These are phyloP conservation scores for Leccinum olivaceopallidum DNA, from an alignment of 768 basidiomycete species.

Conservation along the genomic window DNA sequence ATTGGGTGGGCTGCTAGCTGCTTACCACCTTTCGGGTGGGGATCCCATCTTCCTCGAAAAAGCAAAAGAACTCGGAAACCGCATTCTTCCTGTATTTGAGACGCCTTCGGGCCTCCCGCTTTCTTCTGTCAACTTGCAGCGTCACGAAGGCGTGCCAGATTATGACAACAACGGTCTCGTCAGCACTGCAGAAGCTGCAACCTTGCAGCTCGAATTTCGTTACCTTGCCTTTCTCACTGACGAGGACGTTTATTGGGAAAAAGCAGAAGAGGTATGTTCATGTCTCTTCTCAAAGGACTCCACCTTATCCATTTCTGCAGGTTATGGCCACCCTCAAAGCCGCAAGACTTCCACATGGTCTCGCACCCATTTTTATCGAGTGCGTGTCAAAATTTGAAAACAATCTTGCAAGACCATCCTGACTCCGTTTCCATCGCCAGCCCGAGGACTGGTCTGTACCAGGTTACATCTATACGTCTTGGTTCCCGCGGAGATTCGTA, in stretches of 20 bases:
- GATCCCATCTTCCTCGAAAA: slow-evolving; percentile 73
- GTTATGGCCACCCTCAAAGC: slow-evolving; percentile 71
- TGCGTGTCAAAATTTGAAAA: slow-evolving; percentile 35
- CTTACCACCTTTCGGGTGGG: slow-evolving; percentile 72
- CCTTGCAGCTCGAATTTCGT: slow-evolving; percentile 87
- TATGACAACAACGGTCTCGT: slow-evolving; percentile 59
- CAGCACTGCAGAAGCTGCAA: slow-evolving; percentile 85
- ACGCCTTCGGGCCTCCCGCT: slow-evolving; percentile 80
- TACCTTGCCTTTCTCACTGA: slow-evolving; percentile 82
- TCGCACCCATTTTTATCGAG: slow-evolving; percentile 87
- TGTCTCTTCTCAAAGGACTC: background rate
- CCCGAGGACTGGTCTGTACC: slow-evolving; percentile 50
- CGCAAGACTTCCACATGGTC: slow-evolving; percentile 63
- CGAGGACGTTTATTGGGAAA: slow-evolving; percentile 78
- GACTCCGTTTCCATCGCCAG: slow-evolving; percentile 33
- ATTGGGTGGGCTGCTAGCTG: slow-evolving; percentile 86
- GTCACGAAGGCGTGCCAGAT: slow-evolving; percentile 59
- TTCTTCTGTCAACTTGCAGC: slow-evolving; percentile 75
- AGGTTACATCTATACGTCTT: slow-evolving; percentile 76
- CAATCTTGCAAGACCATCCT: slow-evolving; percentile 6
- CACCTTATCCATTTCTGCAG: slow-evolving; percentile 28
- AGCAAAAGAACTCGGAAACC: slow-evolving; percentile 80
- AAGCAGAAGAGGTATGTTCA: slow-evolving; percentile 62
- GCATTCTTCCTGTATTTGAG: slow-evolving; percentile 83
- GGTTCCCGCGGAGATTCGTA: slow-evolving; percentile 93